These are phyloP conservation scores for Mortierella sp. DNA, from an alignment of 371 early-diverging fungal genomes.

Conservation along the genomic window DNA sequence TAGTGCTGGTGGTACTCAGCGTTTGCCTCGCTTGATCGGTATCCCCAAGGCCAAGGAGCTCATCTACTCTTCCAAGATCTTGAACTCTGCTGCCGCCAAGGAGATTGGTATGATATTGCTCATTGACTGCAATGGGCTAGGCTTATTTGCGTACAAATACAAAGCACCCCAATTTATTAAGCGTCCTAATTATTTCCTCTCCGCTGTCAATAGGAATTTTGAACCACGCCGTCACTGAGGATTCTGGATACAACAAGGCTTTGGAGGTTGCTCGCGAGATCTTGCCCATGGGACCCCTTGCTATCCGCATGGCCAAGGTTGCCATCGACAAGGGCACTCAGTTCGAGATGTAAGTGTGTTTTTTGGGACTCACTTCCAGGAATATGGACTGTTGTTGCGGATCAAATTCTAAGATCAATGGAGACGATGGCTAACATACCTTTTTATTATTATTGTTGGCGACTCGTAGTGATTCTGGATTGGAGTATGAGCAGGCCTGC, in stretches of 20 bases:
- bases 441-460: not conserved
- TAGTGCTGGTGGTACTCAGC: slow-evolving; percentile 97
- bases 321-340: slow-evolving; percentile 77
- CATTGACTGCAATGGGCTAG: not conserved
- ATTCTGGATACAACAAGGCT: slow-evolving; percentile 80
- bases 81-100: slow-evolving; percentile 76
- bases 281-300: slow-evolving; percentile 90
- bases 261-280: slow-evolving; percentile 86
- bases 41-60: slow-evolving; percentile 92
- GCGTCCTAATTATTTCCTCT: not conserved
- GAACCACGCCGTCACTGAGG: slow-evolving; percentile 80
- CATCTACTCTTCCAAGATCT: slow-evolving; percentile 85
- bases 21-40: slow-evolving; percentile 91
- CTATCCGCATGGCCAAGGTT: slow-evolving; percentile 71
- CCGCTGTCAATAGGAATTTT: slow-evolving; percentile 77
- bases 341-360: slow-evolving; percentile 86
- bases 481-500: slow-evolving; percentile 95
- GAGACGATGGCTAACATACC: not conserved
- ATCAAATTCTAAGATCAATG: not conserved
- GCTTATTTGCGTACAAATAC: too few species aligned
- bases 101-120: slow-evolving; percentile 68
- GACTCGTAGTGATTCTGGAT: slow-evolving; percentile 78
- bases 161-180: too few species aligned
- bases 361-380: not conserved
- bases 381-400: not conserved